A percentile compares a stretch with the other conserved stretches of the same genome.
Evolutionary conservation across 805 yeast genomes (phyloP).

Genomic region (Schwanniomyces occidentalis): DNA sequence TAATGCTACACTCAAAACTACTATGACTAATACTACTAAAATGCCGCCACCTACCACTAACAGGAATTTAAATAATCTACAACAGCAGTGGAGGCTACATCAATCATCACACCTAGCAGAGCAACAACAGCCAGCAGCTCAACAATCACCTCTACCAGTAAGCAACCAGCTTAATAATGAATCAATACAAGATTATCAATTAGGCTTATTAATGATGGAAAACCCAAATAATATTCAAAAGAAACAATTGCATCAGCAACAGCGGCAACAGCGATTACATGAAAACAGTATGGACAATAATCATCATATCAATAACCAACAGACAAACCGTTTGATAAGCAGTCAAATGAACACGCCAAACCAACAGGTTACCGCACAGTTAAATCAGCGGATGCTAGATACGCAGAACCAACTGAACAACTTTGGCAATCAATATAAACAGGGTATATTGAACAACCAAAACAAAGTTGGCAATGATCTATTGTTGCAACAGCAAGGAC

Average conservation of each 20-base stretch:
- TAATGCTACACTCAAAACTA: slow-evolving; percentile 14
- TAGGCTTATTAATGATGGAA: slow-evolving; percentile 18
- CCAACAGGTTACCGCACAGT: too few relatives aligned
- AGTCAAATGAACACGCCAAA: background rate
- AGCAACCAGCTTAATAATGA: slow-evolving; percentile 9
- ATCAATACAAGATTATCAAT: slow-evolving; percentile 22
- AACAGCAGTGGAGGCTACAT: slow-evolving; percentile 4
- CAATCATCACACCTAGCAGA: slow-evolving; percentile 5
- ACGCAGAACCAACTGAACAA: too few relatives aligned
- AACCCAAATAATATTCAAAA: slow-evolving; percentile 19
- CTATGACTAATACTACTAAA: slow-evolving; percentile 9
- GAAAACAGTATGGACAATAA: background rate
- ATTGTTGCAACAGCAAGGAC: too few relatives aligned
- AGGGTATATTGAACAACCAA: too few relatives aligned
- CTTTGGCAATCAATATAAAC: too few relatives aligned
- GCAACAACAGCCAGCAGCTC: slow-evolving; percentile 6
- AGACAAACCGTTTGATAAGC: background rate
- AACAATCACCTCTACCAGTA: slow-evolving; percentile 6
- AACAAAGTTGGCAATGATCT: background rate
- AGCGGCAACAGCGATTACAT: slow-evolving; percentile 9
- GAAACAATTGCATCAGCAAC: slow-evolving; percentile 15
- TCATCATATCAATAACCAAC: background rate
- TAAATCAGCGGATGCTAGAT: too few relatives aligned
- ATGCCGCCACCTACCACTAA: slow-evolving; percentile 4
- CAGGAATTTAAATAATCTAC: slow-evolving; percentile 2